Percentiles rank a stretch among this genome's conserved stretches.
Conservation (phyloP, 2,329 filamentous ascomycete species). For the Seiridium unicorne region DNA sequence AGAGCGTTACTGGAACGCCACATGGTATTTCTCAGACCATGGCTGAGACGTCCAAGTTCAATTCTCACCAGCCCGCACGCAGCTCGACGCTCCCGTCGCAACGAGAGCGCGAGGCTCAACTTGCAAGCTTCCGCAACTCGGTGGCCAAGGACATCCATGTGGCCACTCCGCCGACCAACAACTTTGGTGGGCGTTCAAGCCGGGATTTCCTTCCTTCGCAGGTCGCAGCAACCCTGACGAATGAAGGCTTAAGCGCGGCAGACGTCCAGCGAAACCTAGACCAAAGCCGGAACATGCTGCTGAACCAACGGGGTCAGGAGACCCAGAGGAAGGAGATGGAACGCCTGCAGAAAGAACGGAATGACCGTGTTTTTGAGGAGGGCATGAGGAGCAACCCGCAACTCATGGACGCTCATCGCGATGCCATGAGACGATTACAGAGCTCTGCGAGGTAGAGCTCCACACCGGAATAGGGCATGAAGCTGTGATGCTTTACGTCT, state of each 20-base stretch:
- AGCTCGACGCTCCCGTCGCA: constrained; percentile 39
- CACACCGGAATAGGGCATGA: no score
- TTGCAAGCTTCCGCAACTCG: constrained; percentile 67
- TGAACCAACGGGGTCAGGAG: constrained; percentile 63
- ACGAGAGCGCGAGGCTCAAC: constrained; percentile 52
- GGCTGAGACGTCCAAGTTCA: constrained; percentile 39
- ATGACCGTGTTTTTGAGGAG: constrained; percentile 66
- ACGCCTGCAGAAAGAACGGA: constrained; percentile 53
- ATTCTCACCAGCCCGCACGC: constrained; percentile 56
- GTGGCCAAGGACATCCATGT: constrained; percentile 60
- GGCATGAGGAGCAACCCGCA: constrained; percentile 73
- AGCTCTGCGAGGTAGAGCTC: constrained; percentile 28
- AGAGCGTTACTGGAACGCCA: constrained; percentile 12
- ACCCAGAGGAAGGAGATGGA: constrained; percentile 59
- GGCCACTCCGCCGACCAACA: constrained; percentile 27
- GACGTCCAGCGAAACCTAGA: constrained; percentile 50
- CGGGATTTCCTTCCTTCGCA: constrained; percentile 35
- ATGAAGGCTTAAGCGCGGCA: constrained; percentile 17
- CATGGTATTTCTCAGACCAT: neutral
- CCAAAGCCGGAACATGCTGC: constrained; percentile 52
- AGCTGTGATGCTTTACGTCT: no score
- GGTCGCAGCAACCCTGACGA: constrained; percentile 23
- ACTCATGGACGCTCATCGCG: constrained; percentile 73
- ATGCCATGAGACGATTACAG: constrained; percentile 81
- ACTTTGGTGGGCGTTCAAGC: constrained; percentile 16